Evolutionary conservation across 1,139 yeast species (phyloP).

Genomic region (Nadsonia commutata): DNA sequence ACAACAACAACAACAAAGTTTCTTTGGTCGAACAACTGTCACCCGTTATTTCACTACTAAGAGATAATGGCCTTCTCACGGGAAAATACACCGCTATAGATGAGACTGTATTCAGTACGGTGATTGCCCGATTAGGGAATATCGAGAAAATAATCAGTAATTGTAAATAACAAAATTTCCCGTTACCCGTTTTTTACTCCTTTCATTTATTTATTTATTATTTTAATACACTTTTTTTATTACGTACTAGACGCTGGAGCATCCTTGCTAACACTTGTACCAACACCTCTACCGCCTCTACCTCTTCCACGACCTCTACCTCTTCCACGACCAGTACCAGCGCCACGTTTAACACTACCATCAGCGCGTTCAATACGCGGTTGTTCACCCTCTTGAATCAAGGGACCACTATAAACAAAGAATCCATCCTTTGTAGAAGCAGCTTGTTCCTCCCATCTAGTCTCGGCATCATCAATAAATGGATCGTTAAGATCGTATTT

Average conservation of each 20-base stretch:
- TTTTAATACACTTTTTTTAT: too few relatives aligned
- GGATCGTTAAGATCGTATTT: constrained; percentile 91
- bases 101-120: not conserved
- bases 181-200: too few relatives aligned
- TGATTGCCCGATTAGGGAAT: not conserved
- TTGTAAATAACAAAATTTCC: not conserved
- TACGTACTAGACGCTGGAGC: too few relatives aligned
- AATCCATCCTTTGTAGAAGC: constrained; percentile 92
- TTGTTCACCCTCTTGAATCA: constrained; percentile 47
- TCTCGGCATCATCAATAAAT: constrained; percentile 87
- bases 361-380: not conserved
- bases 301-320: not conserved
- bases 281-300: not conserved
- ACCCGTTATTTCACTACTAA: too few relatives aligned
- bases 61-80: too few relatives aligned
- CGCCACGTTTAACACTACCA: not conserved
- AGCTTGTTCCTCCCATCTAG: constrained; percentile 85
- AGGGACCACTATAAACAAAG: constrained; percentile 89
- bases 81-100: not conserved
- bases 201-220: too few relatives aligned
- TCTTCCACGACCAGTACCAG: not conserved
- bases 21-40: too few relatives aligned
- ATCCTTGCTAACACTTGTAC: not conserved
- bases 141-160: not conserved
- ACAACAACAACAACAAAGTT: too few relatives aligned